A percentile compares a stretch with the other conserved stretches of the same genome.
Evolutionary conservation across 192 early-diverging fungal genomes (phyloP).

Genomic region (Rhizophagus prolifer): DNA sequence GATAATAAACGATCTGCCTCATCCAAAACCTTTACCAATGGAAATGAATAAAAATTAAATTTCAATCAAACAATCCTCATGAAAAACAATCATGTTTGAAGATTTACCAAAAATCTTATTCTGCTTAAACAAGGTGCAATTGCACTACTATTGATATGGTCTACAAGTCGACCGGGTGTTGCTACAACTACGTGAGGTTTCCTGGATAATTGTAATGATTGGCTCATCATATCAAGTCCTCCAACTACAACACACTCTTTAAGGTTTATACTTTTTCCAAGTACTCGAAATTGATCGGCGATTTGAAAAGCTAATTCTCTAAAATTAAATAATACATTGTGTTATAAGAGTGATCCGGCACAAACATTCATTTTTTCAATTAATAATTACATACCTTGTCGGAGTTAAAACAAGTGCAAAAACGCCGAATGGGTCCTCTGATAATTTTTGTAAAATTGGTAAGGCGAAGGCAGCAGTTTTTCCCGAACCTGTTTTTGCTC

Average conservation of each 20-base stretch:
- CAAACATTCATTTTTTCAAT: neutral
- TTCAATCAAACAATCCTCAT: neutral
- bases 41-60: neutral
- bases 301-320: constrained; percentile 98
- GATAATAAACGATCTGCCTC: constrained; percentile 93
- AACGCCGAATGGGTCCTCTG: constrained; percentile 94
- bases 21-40: constrained; percentile 62
- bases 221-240: constrained; percentile 93
- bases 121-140: constrained; percentile 72
- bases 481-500: constrained; percentile 94
- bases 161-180: constrained; percentile 92
- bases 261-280: constrained; percentile 84
- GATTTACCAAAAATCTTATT: constrained; percentile 69
- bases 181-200: constrained; percentile 92
- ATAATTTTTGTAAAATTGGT: constrained; percentile 92
- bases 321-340: neutral
- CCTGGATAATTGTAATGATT: constrained; percentile 81
- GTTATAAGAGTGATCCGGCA: neutral
- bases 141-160: constrained; percentile 82
- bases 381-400: constrained; percentile 59
- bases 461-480: constrained; percentile 99
- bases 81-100: neutral
- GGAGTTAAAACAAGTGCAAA: constrained; percentile 97
- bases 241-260: constrained; percentile 89
- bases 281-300: constrained; percentile 93